Evolutionary conservation across 177 flowering plant genomes (phyloP), one percentile per base, ranked within the genome.

Genomic region (Vitis hybrid): DNA sequence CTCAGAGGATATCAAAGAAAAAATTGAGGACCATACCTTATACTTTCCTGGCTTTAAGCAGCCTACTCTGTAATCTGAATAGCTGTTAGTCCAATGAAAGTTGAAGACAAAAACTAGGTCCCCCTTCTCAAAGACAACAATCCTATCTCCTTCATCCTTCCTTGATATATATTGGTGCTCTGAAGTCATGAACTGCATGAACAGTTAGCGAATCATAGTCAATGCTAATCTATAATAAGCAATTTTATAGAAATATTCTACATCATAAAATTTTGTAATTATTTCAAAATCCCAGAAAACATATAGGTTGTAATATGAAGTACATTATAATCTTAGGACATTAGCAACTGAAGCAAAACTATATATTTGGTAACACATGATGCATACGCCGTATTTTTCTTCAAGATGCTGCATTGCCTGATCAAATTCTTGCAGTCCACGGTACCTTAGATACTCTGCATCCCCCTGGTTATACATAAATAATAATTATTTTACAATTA

Each of bases 391-490:
- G 80, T 88, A 89, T 8, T 68, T 72, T 77, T 86, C 97, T 81
- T 96, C 99, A 68, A 92, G 82, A 83, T 91, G 97, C 67, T 96
- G 99, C 97, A 96, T 96, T 24, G 97, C 99, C 71, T 49, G 89
- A 79, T 96, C 99, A 83, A 96, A 96, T 77, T 96, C 93, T 90
- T 94, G 97, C 92, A 96, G n/a, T 63, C 98, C 98, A 64, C 59
- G 83, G 71, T 94, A 96, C 72, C 97, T 88, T 50, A 96, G 82
- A 82, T 81, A 96, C 4, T 85, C 85, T 62, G 97, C 97, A 83
- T 96, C 98, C 22, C 97, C 98, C 99, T 95, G 80, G 5, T 59
- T 19, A 82, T 53, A 67, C 12, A 71, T 12, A 79, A 31, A 8
- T 28, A 65, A 15, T 8, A 52, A 10, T 47, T 58, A 38, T 19